Conservation (phyloP, 2,329 filamentous ascomycete species). For the Arthrobotrys megalospora region DNA sequence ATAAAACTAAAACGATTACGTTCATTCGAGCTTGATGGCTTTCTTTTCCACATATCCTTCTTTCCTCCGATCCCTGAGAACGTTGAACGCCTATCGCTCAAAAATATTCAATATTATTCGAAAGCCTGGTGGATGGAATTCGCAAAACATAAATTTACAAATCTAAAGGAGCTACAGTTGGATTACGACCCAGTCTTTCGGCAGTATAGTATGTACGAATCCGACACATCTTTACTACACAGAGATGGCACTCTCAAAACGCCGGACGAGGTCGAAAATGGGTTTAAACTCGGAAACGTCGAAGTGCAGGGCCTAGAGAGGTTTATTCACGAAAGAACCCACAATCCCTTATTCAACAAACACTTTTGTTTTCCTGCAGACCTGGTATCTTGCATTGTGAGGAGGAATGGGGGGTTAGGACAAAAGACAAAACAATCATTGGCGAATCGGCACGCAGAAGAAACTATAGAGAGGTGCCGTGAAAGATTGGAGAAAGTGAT, state of each 20-base stretch:
- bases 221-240: neutral
- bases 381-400: neutral
- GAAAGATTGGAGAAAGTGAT: neutral
- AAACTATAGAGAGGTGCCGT: neutral
- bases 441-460: constrained; percentile 6
- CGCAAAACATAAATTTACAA: constrained; percentile 1
- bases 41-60: constrained; percentile 1
- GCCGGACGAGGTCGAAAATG: constrained; percentile 4
- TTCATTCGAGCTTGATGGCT: neutral
- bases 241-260: neutral
- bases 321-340: constrained; percentile 5
- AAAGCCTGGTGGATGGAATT: constrained; percentile 16
- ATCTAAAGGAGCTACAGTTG: neutral
- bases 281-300: neutral
- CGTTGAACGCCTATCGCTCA: neutral
- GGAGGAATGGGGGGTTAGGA: neutral
- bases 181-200: constrained; percentile 4
- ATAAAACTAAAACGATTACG: neutral
- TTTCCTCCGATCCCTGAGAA: neutral
- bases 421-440: neutral
- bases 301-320: neutral
- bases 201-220: constrained; percentile 9
- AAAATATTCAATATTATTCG: constrained; percentile 7
- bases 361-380: constrained; percentile 19
- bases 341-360: neutral